phyloP scores from a whole-genome alignment of 257 asterid genomes.

The Rehmannia glutinosa region DNA sequence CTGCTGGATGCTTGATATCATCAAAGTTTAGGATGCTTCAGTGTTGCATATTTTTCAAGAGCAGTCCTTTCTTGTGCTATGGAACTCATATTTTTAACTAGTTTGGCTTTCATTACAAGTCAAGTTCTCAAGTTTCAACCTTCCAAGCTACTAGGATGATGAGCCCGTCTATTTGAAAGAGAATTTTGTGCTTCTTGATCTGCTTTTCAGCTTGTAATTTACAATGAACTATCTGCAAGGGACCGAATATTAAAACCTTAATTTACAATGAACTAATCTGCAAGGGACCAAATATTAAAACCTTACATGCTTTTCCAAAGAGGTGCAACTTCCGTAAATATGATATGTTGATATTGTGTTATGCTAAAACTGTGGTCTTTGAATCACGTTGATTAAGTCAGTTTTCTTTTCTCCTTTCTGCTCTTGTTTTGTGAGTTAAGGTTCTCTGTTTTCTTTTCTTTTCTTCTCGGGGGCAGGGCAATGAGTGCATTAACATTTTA shows the following conservation, averaged over 20 bases:
- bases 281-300: neutral
- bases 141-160: neutral
- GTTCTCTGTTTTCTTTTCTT: neutral
- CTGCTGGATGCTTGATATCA: neutral
- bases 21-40: neutral
- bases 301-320: neutral
- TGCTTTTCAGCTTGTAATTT: neutral
- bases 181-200: neutral
- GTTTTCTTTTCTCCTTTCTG: neutral
- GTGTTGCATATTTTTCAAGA: neutral
- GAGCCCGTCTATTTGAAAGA: neutral
- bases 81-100: neutral
- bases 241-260: neutral
- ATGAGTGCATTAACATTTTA: neutral
- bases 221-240: neutral
- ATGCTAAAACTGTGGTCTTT: neutral
- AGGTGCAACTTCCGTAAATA: neutral
- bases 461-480: neutral
- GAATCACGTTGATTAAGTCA: neutral
- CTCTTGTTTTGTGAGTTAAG: neutral
- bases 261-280: neutral
- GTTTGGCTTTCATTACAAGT: neutral
- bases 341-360: neutral
- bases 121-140: neutral
- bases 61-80: neutral